Conservation (phyloP, 2,329 filamentous ascomycete genomes). For the Dryadomyces quercivorus region DNA sequence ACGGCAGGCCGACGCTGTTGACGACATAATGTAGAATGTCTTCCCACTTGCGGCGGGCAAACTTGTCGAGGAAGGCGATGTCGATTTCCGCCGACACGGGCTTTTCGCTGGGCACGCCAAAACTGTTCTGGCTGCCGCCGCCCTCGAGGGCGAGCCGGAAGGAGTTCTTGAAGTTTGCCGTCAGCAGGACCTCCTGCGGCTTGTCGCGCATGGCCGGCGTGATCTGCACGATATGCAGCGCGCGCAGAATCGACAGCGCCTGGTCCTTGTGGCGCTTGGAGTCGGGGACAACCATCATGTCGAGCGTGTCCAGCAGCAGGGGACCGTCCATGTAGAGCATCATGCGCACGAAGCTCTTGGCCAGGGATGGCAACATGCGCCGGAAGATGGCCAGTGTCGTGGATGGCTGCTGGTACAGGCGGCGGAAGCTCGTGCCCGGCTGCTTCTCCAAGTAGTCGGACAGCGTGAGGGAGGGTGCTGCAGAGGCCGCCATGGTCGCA, state of each 20-base stretch:
- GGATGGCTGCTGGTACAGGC: constrained; percentile 90
- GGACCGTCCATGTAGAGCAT: constrained; percentile 83
- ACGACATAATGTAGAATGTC: constrained; percentile 94
- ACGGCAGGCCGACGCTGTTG: constrained; percentile 50
- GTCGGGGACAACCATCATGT: constrained; percentile 68
- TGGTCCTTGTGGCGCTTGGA: constrained; percentile 63
- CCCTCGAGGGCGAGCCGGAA: constrained; percentile 80
- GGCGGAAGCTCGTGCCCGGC: constrained; percentile 77
- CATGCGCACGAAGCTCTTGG: constrained; percentile 92
- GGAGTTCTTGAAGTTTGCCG: constrained; percentile 70
- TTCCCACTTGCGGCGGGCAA: constrained; percentile 86
- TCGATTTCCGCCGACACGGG: constrained; percentile 52
- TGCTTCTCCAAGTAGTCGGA: constrained; percentile 91
- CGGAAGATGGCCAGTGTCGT: constrained; percentile 92
- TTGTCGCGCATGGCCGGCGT: constrained; percentile 47
- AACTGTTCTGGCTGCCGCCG: constrained; percentile 73
- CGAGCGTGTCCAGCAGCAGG: constrained; percentile 67
- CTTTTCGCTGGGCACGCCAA: constrained; percentile 70
- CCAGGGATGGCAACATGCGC: constrained; percentile 89
- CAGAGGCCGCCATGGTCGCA: constrained; percentile 31
- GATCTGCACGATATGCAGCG: constrained; percentile 75
- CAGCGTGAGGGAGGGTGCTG: constrained; percentile 40
- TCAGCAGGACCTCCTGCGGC: constrained; percentile 62
- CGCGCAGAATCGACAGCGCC: constrained; percentile 66
- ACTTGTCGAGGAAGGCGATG: constrained; percentile 65